These are phyloP conservation scores for Cytospora schulzeri DNA, from an alignment of 2,329 filamentous ascomycete genomes.

Conservation along the genomic window DNA sequence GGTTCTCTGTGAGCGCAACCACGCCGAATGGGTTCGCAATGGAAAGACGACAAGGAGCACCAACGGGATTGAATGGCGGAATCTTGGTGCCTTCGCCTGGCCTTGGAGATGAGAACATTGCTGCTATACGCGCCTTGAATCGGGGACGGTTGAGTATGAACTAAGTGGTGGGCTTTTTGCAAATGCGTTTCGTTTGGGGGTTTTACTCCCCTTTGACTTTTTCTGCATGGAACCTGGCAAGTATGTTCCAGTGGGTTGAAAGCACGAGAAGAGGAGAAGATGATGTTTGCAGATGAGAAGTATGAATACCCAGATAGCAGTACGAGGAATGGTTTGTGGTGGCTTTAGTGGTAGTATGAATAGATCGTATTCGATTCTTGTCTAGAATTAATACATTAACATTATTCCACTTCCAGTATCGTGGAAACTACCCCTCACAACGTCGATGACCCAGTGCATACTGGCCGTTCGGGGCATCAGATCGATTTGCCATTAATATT, in stretches of 20 bases:
- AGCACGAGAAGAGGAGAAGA: background rate
- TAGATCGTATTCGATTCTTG: slow-evolving; percentile 25
- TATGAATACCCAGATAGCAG: background rate
- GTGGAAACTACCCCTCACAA: background rate
- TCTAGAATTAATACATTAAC: slow-evolving; percentile 25
- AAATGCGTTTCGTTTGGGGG: background rate
- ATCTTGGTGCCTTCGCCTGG: slow-evolving; percentile 4
- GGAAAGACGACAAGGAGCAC: background rate
- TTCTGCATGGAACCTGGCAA: background rate
- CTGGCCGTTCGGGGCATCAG: background rate
- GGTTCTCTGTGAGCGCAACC: background rate
- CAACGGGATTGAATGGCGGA: background rate
- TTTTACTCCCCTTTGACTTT: background rate
- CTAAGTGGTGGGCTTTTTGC: background rate
- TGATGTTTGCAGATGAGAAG: background rate
- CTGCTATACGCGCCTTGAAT: slow-evolving; percentile 29
- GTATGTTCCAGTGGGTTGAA: background rate
- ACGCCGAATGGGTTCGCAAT: background rate
- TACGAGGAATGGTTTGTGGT: background rate
- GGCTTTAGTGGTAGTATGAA: slow-evolving; percentile 19
- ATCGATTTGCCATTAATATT: background rate
- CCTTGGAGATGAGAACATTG: slow-evolving; percentile 21
- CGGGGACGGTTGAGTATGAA: slow-evolving; percentile 21
- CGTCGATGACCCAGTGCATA: background rate
- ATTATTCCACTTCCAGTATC: slow-evolving; percentile 2